Base-by-base conservation (phyloP, 768 basidiomycete species). In the Exsudoporus frostii region DNA sequence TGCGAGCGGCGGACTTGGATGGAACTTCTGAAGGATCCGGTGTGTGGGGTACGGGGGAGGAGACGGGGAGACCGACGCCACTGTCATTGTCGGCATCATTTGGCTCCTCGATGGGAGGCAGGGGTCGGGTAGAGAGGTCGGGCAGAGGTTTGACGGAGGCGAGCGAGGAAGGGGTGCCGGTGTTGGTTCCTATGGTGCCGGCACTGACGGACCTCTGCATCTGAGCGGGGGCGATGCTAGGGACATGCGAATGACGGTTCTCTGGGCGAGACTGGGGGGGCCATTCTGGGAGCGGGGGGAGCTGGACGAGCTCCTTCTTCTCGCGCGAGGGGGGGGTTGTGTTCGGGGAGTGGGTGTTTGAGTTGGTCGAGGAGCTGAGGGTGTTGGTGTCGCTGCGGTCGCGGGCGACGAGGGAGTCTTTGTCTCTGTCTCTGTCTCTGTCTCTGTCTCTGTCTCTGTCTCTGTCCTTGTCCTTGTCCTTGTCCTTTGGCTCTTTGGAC, bases 91-190 rank as follows among this genome's bases (percentile, higher is more conserved):
- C 57, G 17, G 71, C 64, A 24, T 72, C 69, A 52, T 55, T 60
- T 7, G 74, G 73, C 38, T 77, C 72, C 34, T 74, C 77, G 51
- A 81, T 75, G 42, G 77, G 75, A 29, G 79, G 79, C 6, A 81
- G 69, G 15, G 76, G 76, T 25, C 79, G 77, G 8, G 68, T 36
- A 44, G 76, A 77, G 58, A 90, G 69, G 53, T 90, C 86, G 1
- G 89, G 88, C 10, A 91, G 75, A 8, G 89, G 89, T 63, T 91
- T 90, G 67, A 78, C 81, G 38, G 82, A 74, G 10, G 78, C 61
- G 57, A 76, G 64, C 5, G 80, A 79, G 24, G 72, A 70, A 39
- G 80, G 78, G 0, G 80, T 76, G 13, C 73, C 61, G 5, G 68
- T 37, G 53, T 55, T 66, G 37, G 80, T 76, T 0, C 67, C 64